A percentile compares a stretch with the other conserved stretches of the same genome.
Conservation (phyloP, 2,329 filamentous ascomycete genomes). For the Colletotrichum sp. region DNA sequence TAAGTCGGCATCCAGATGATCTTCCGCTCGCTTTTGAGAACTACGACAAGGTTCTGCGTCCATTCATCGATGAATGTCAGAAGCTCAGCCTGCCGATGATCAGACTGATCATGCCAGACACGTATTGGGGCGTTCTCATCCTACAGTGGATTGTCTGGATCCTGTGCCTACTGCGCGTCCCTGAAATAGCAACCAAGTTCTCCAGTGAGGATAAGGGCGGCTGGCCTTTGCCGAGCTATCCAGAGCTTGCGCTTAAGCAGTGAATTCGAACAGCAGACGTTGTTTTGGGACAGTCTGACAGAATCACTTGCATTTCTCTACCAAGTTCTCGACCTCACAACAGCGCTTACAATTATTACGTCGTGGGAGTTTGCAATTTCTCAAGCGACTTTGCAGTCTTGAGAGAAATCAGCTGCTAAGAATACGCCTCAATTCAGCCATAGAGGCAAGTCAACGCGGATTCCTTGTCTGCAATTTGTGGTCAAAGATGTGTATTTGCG, state of each 20-base stretch:
- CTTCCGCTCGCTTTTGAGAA: not conserved
- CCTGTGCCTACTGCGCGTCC: not conserved
- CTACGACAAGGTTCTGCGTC: slow-evolving; percentile 10
- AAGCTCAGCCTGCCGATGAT: not conserved
- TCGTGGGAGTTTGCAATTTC: too few species aligned
- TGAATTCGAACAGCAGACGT: not conserved
- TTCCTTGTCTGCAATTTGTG: too few species aligned
- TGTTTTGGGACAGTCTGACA: too few species aligned
- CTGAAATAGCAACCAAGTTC: not conserved
- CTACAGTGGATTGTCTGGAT: slow-evolving; percentile 8
- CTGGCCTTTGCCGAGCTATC: not conserved
- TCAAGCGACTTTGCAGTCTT: too few species aligned
- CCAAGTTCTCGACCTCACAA: too few species aligned
- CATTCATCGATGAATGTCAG: slow-evolving; percentile 9
- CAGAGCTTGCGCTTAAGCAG: not conserved
- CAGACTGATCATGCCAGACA: not conserved
- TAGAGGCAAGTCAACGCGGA: too few species aligned
- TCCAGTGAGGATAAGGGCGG: not conserved
- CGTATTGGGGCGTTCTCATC: not conserved
- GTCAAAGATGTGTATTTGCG: too few species aligned
- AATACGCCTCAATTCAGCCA: too few species aligned
- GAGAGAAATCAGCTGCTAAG: too few species aligned
- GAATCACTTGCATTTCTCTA: too few species aligned
- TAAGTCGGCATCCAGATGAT: slow-evolving; percentile 25
- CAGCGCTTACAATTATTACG: too few species aligned